phyloP scores from a whole-genome alignment of 2,329 filamentous ascomycete genomes.

The Beauveria australis region DNA sequence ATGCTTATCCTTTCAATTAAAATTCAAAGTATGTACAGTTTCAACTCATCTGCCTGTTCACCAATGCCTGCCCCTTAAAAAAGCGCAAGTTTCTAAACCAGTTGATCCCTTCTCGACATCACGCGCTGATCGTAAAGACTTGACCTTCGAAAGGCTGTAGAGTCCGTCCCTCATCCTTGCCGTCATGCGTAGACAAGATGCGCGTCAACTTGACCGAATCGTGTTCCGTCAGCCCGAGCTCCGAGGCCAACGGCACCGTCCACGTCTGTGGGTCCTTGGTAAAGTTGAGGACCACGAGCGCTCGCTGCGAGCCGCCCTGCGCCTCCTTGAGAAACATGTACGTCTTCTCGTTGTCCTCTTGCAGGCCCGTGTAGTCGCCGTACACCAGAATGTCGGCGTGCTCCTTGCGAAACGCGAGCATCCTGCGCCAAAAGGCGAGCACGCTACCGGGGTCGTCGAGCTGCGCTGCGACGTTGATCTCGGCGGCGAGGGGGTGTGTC shows the following conservation, averaged over 20 bases:
- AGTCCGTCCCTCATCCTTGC: conserved; percentile 12
- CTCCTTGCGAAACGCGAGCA: conserved; percentile 22
- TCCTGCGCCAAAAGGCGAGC: conserved; percentile 25
- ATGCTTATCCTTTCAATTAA: too few species aligned
- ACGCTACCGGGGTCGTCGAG: conserved; percentile 28
- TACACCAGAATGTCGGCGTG: conserved; percentile 26
- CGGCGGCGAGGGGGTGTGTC: conserved; percentile 21
- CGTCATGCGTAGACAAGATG: conserved; percentile 20
- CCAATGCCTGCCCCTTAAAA: too few species aligned
- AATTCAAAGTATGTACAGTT: too few species aligned
- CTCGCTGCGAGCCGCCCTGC: conserved; percentile 16
- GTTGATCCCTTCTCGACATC: neutral
- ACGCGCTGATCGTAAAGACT: conserved; percentile 19
- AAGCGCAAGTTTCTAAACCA: too few species aligned
- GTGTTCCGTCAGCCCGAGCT: conserved; percentile 15
- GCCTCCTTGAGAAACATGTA: conserved; percentile 25
- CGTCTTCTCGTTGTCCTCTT: conserved; percentile 17
- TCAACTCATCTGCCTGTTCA: too few species aligned
- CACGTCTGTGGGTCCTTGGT: conserved; percentile 21
- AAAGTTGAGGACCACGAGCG: conserved; percentile 27
- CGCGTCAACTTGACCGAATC: conserved; percentile 17
- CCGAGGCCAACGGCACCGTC: conserved; percentile 14
- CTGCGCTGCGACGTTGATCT: conserved; percentile 52
- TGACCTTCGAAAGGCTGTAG: conserved; percentile 25
- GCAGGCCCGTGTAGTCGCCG: conserved; percentile 24